Conservation (phyloP, 176 grass and related monocot species). For the Oropetium thomaeum region DNA sequence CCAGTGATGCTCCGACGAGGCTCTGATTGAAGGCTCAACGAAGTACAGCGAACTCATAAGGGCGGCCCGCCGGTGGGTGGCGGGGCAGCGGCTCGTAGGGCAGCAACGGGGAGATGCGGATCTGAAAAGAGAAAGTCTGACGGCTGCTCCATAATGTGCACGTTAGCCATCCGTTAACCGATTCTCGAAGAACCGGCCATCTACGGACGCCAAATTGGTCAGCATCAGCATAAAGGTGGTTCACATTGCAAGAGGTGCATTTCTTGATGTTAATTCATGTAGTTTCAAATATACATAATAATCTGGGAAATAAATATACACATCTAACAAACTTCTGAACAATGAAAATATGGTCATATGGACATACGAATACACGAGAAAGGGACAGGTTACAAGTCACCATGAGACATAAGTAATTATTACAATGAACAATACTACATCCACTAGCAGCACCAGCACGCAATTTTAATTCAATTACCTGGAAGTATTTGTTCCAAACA, state of each 20-base stretch:
- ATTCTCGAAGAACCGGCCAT: too few relatives aligned
- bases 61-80: too few relatives aligned
- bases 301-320: neutral
- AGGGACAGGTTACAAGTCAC: neutral
- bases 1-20: too few relatives aligned
- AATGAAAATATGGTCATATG: neutral
- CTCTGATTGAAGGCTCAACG: too few relatives aligned
- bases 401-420: neutral
- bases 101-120: too few relatives aligned
- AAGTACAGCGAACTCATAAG: too few relatives aligned
- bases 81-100: too few relatives aligned
- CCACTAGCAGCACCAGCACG: neutral
- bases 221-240: neutral
- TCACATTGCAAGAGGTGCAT: neutral
- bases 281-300: neutral
- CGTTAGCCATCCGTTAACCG: too few relatives aligned
- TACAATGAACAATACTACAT: neutral
- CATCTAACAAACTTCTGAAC: neutral
- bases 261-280: neutral
- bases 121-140: too few relatives aligned
- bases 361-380: neutral
- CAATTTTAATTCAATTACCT: slow-evolving; percentile 51
- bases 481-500: slow-evolving; percentile 97
- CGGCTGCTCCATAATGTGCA: too few relatives aligned
- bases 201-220: too few relatives aligned